phyloP scores from a whole-genome alignment of 129 eudicot species.

The Deinandra increscens region DNA sequence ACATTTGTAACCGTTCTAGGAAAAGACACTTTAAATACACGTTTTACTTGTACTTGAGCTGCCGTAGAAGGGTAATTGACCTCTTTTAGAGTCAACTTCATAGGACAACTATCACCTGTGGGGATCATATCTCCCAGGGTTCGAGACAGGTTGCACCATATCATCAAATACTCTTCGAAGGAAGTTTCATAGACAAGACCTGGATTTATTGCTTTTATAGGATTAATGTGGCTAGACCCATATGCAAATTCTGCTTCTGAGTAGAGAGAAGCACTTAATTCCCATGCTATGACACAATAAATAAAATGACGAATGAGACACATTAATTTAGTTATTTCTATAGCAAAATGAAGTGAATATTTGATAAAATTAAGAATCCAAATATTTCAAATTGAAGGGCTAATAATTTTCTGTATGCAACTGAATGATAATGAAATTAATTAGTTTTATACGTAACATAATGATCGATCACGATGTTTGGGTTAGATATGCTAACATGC shows the following conservation, averaged over 20 bases:
- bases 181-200: slow-evolving; percentile 21
- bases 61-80: too few species aligned
- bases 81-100: neutral
- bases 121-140: neutral
- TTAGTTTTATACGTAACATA: neutral
- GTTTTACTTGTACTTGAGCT: too few species aligned
- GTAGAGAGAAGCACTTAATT: slow-evolving; percentile 5
- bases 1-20: slow-evolving; percentile 39
- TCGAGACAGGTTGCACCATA: slow-evolving; percentile 3
- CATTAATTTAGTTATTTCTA: too few species aligned
- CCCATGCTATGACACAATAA: slow-evolving; percentile 6
- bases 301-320: neutral
- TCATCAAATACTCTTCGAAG: neutral
- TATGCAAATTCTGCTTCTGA: slow-evolving; percentile 12
- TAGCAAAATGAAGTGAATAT: neutral
- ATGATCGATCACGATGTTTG: neutral
- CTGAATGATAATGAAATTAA: neutral
- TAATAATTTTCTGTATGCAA: neutral
- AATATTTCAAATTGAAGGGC: too few species aligned
- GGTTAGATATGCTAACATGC: neutral
- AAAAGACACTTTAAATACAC: too few species aligned
- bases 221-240: slow-evolving; percentile 26
- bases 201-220: slow-evolving; percentile 19
- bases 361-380: too few species aligned
- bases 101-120: neutral